Evolutionary conservation across 495 filamentous ascomycete species (phyloP).

Genomic region (Aspergillus asperescens): DNA sequence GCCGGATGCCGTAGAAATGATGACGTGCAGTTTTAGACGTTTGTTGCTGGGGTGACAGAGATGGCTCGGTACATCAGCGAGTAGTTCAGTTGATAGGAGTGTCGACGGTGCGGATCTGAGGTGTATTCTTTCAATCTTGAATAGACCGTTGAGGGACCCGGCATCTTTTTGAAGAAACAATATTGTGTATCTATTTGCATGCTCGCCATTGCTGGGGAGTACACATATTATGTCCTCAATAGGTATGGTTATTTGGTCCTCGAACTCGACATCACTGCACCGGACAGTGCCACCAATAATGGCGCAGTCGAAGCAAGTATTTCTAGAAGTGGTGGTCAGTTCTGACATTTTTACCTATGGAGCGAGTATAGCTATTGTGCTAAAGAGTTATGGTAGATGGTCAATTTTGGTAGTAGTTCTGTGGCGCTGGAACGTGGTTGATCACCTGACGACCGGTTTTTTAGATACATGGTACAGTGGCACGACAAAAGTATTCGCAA

Average conservation of each 20-base stretch:
- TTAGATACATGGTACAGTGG: too few relatives aligned
- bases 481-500: too few relatives aligned
- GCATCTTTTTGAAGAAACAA: conserved; percentile 22
- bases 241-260: conserved; percentile 20
- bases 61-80: conserved; percentile 22
- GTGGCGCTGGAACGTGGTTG: too few relatives aligned
- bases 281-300: conserved; percentile 7
- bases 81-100: conserved; percentile 19
- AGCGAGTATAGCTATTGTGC: too few relatives aligned
- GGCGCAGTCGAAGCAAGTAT: not conserved
- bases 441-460: too few relatives aligned
- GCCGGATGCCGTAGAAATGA: conserved; percentile 73
- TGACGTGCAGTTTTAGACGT: conserved; percentile 48
- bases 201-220: conserved; percentile 7
- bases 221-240: conserved; percentile 30
- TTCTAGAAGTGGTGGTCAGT: conserved; percentile 8
- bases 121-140: conserved; percentile 16
- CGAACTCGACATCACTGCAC: conserved; percentile 11
- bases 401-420: too few relatives aligned
- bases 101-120: conserved; percentile 15
- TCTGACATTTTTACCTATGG: conserved; percentile 13
- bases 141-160: not conserved
- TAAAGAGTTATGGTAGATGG: too few relatives aligned
- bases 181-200: conserved; percentile 14
- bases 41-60: conserved; percentile 10